Conservation (phyloP, 495 filamentous ascomycete genomes). For the Annulohypoxylon maeteangense region DNA sequence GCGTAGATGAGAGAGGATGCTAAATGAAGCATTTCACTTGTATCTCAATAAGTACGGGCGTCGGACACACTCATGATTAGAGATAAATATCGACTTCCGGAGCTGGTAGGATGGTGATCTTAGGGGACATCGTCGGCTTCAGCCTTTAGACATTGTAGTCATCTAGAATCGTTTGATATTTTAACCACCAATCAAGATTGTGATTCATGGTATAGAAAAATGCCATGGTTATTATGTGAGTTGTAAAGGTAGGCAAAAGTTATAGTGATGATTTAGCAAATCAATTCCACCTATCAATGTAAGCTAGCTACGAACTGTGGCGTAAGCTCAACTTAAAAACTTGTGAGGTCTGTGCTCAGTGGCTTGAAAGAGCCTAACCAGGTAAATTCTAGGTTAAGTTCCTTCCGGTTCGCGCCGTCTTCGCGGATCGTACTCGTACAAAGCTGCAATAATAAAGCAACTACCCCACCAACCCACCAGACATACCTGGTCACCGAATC, state of each 20-base stretch:
- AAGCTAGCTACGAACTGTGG: neutral
- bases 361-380: no score
- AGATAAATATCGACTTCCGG: neutral
- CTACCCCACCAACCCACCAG: conserved; percentile 38
- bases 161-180: neutral
- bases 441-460: conserved; percentile 3
- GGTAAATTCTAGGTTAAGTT: no score
- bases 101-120: neutral
- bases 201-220: no score
- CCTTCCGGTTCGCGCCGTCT: conserved; percentile 11
- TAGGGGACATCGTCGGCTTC: neutral
- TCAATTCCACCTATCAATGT: neutral
- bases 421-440: conserved; percentile 7
- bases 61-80: neutral
- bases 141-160: neutral
- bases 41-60: neutral
- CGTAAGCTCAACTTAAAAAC: conserved; percentile 1
- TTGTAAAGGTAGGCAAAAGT: no score
- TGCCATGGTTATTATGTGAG: no score
- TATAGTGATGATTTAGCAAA: neutral
- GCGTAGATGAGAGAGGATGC: neutral
- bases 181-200: no score
- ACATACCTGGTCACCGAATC: neutral
- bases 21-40: conserved; percentile 2
- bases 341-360: neutral